Percentiles rank a stretch among this genome's conserved stretches.
phyloP scores from a whole-genome alignment of 2,329 filamentous ascomycete genomes.

The Fusarium agapanthi region DNA sequence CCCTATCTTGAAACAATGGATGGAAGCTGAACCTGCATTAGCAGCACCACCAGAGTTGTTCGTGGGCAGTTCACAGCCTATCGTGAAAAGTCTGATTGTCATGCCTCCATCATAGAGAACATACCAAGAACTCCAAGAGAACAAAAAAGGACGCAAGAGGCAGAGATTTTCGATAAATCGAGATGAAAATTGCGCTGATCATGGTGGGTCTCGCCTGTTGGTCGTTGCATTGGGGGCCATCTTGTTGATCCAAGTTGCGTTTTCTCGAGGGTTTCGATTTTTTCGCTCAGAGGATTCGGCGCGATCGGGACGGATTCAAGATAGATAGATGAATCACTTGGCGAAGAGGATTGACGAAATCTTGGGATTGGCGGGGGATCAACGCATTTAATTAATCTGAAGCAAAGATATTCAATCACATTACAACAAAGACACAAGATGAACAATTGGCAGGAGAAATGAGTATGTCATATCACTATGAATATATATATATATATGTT shows the following conservation, averaged over 20 bases:
- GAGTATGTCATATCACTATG: constrained; percentile 38
- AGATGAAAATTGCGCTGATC: not conserved
- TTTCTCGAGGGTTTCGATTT: not conserved
- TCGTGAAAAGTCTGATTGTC: constrained; percentile 8
- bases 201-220: not conserved
- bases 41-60: constrained; percentile 1
- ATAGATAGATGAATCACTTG: not conserved
- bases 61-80: constrained; percentile 37
- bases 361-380: not conserved
- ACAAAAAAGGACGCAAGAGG: constrained; percentile 22
- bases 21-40: constrained; percentile 34
- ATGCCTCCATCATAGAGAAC: constrained; percentile 21
- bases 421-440: not conserved
- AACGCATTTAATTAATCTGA: not conserved
- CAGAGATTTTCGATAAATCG: constrained; percentile 13
- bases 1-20: constrained; percentile 32
- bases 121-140: not conserved
- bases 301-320: not conserved
- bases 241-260: not conserved
- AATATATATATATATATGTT: constrained; percentile 29
- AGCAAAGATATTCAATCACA: not conserved
- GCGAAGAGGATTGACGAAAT: not conserved
- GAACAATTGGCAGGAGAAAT: constrained; percentile 1
- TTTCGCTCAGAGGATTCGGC: not conserved
- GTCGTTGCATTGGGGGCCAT: not conserved